Conservation (phyloP, 305 asterid species). For the Fraxinus xanthoxyloides region DNA sequence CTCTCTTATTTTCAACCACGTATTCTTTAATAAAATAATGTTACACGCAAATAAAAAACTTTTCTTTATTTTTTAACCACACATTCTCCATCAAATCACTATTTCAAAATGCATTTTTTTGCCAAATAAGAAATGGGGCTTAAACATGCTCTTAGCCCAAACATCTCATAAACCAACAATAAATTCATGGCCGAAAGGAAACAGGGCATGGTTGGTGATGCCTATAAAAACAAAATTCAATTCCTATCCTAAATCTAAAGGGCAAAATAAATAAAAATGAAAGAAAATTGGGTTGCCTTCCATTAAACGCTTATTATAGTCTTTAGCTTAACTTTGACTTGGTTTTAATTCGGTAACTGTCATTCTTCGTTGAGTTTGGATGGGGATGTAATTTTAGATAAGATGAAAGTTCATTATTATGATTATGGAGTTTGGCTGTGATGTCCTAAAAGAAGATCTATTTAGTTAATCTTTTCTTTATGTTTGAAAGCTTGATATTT, state of each 20-base stretch:
- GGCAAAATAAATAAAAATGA: no score
- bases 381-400: not conserved
- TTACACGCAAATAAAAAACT: not conserved
- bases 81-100: not conserved
- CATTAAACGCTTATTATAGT: no score
- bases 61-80: not conserved
- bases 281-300: no score
- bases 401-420: not conserved
- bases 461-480: not conserved
- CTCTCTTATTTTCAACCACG: not conserved
- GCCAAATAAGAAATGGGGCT: not conserved
- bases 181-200: no score
- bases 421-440: not conserved
- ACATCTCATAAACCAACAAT: no score
- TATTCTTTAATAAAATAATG: not conserved
- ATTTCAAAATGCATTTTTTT: not conserved
- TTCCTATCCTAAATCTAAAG: no score
- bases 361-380: not conserved
- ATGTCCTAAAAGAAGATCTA: not conserved
- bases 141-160: no score
- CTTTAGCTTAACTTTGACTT: not conserved
- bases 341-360: not conserved
- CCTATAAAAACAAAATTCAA: no score
- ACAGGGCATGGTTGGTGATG: no score
- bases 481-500: not conserved